phyloP scores from a whole-genome alignment of 1,284 basidiomycete genomes.

The Cutaneotrichosporon cyanovorans region DNA sequence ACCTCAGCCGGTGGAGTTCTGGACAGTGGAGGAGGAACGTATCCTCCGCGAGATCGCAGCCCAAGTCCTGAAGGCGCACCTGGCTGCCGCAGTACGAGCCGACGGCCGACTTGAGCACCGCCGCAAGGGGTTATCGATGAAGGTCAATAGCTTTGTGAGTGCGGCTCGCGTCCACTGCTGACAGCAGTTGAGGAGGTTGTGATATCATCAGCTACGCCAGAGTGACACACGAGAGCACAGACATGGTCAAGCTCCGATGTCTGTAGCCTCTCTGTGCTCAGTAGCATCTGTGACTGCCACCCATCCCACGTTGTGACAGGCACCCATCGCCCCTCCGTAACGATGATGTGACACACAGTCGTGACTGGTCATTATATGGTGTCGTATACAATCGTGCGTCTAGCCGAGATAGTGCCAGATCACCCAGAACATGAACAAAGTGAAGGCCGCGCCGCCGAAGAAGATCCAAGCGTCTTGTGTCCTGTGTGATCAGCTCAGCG shows the following conservation, averaged over 20 bases:
- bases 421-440: constrained; percentile 80
- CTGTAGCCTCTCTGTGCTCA: too few relatives aligned
- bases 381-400: constrained; percentile 1
- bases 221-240: too few relatives aligned
- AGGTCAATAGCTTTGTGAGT: constrained; percentile 27
- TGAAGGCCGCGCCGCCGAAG: constrained; percentile 69
- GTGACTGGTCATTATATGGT: constrained; percentile 6
- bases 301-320: too few relatives aligned
- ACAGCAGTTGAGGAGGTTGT: constrained; percentile 4
- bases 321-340: background rate
- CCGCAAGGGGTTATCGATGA: constrained; percentile 17
- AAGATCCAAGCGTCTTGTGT: constrained; percentile 92
- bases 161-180: background rate
- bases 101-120: constrained; percentile 25
- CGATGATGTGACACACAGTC: background rate
- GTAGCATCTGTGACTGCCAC: too few relatives aligned
- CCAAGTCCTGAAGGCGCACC: constrained; percentile 6
- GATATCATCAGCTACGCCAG: background rate
- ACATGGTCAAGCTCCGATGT: too few relatives aligned
- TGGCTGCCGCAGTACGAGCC: constrained; percentile 15
- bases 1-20: constrained; percentile 4
- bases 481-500: constrained; percentile 47
- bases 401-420: constrained; percentile 84
- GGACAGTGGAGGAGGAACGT: constrained; percentile 23
- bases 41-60: constrained; percentile 19